A percentile compares a stretch with the other conserved stretches of the same genome.
Evolutionary conservation across 306 rosid genomes (phyloP).

Genomic region (Cicer cuneatum): DNA sequence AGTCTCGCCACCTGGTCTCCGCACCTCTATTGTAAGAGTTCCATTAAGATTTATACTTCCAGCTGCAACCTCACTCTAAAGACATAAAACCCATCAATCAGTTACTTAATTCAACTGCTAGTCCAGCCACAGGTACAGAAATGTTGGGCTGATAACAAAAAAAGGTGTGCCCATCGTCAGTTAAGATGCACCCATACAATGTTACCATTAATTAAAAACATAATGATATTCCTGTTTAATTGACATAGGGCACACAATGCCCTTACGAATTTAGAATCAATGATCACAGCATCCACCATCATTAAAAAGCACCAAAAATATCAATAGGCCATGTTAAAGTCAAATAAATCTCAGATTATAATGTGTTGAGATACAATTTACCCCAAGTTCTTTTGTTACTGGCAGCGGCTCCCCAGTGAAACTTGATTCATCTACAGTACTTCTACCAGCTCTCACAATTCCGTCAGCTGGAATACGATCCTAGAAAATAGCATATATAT

Average conservation of each 20-base stretch:
- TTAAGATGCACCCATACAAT: slow-evolving; percentile 18
- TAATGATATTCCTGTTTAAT: slow-evolving; percentile 12
- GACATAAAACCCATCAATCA: slow-evolving; percentile 41
- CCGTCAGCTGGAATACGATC: slow-evolving; percentile 97
- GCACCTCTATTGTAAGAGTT: slow-evolving; percentile 84
- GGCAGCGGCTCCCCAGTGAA: slow-evolving; percentile 98
- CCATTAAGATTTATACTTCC: slow-evolving; percentile 99
- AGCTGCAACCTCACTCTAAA: slow-evolving; percentile 91
- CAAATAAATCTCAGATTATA: slow-evolving; percentile 31
- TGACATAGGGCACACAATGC: slow-evolving; percentile 9
- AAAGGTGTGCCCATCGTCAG: slow-evolving; percentile 25
- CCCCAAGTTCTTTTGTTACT: slow-evolving; percentile 92
- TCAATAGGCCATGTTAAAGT: slow-evolving; percentile 20
- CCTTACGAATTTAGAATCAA: slow-evolving; percentile 8
- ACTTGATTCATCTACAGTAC: slow-evolving; percentile 92
- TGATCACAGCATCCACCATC: slow-evolving; percentile 31
- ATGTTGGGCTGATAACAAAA: slow-evolving; percentile 31
- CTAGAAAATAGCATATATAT: slow-evolving; percentile 51
- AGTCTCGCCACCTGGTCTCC: slow-evolving; percentile 92
- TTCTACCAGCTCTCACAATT: slow-evolving; percentile 89
- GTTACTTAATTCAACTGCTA: slow-evolving; percentile 38
- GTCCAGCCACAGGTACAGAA: slow-evolving; percentile 32
- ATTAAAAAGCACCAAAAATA: slow-evolving; percentile 34
- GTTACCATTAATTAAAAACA: slow-evolving; percentile 12
- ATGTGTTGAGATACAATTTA: slow-evolving; percentile 50